Evolutionary conservation across 768 basidiomycete genomes (phyloP).

Genomic region (Psilocybe cubensis): DNA sequence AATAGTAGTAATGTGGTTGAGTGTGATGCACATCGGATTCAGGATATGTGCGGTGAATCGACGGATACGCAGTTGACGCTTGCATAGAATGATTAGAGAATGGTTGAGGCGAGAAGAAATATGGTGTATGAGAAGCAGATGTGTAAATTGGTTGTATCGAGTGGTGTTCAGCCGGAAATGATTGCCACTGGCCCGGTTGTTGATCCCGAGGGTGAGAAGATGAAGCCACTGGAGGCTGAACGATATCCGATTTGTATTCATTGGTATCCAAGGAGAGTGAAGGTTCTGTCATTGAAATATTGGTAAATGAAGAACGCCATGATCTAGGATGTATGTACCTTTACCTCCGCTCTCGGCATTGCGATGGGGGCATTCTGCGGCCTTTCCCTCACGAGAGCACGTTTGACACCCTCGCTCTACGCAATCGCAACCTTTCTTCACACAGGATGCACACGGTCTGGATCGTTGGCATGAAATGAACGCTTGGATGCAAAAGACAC

Average conservation of each 20-base stretch:
- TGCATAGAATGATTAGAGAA: constrained; percentile 7
- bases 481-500: constrained; percentile 4
- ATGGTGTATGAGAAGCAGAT: constrained; percentile 25
- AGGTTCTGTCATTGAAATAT: background rate
- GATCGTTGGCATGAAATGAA: constrained; percentile 13
- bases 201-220: background rate
- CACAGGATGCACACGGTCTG: constrained; percentile 56
- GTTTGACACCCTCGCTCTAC: constrained; percentile 49
- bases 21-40: background rate
- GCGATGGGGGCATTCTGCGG: constrained; percentile 50
- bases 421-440: constrained; percentile 55
- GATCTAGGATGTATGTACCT: background rate
- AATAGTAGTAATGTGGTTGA: background rate
- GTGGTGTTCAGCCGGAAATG: constrained; percentile 4
- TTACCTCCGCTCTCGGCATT: constrained; percentile 18
- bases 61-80: constrained; percentile 5
- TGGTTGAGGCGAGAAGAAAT: constrained; percentile 21
- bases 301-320: background rate
- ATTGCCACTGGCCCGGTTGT: constrained; percentile 12
- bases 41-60: background rate
- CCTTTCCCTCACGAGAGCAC: constrained; percentile 48
- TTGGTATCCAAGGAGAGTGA: background rate
- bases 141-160: constrained; percentile 26
- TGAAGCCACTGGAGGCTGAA: background rate
- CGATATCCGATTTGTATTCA: background rate